A percentile compares a stretch with the other conserved stretches of the same genome.
These are phyloP conservation scores for Rauvolfia tetraphylla DNA, from an alignment of 257 asterid species.

Conservation along the genomic window DNA sequence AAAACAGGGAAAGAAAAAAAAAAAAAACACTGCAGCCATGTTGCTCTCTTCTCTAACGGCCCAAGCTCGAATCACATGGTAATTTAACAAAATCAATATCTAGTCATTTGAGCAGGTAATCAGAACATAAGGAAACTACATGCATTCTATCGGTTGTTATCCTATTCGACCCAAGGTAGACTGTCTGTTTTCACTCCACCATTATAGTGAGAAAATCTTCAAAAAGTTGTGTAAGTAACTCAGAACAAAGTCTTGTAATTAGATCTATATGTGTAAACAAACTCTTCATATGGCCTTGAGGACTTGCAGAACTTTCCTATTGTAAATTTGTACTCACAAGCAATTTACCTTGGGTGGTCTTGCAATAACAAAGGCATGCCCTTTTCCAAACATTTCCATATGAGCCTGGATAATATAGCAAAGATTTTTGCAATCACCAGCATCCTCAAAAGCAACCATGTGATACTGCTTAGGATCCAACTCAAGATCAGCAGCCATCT, in stretches of 20 bases:
- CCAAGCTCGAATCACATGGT: not conserved
- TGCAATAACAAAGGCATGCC: slow-evolving; percentile 81
- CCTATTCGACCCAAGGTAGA: not conserved
- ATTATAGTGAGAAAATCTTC: not conserved
- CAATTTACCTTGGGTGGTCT: slow-evolving; percentile 81
- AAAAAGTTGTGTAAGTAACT: not conserved
- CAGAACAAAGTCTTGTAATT: not conserved
- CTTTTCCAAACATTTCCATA: slow-evolving; percentile 81
- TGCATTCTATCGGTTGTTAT: not conserved
- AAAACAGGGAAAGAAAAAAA: too few species aligned
- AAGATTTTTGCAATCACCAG: slow-evolving; percentile 81
- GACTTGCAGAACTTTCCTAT: not conserved
- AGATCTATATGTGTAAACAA: not conserved
- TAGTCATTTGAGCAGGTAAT: not conserved
- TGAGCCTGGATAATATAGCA: slow-evolving; percentile 84
- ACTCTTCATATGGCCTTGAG: not conserved
- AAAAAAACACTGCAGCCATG: too few species aligned
- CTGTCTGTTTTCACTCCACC: not conserved
- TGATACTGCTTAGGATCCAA: slow-evolving; percentile 87
- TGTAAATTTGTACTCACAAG: not conserved
- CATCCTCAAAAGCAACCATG: slow-evolving; percentile 84
- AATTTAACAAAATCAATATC: not conserved
- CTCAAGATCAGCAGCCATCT: slow-evolving; percentile 95
- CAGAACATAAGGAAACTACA: not conserved
- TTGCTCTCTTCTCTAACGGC: not conserved